Evolutionary conservation across 2,329 filamentous ascomycete genomes (phyloP), one percentile per base, ranked within the genome.

Genomic region (Coniochaeta sp.): DNA sequence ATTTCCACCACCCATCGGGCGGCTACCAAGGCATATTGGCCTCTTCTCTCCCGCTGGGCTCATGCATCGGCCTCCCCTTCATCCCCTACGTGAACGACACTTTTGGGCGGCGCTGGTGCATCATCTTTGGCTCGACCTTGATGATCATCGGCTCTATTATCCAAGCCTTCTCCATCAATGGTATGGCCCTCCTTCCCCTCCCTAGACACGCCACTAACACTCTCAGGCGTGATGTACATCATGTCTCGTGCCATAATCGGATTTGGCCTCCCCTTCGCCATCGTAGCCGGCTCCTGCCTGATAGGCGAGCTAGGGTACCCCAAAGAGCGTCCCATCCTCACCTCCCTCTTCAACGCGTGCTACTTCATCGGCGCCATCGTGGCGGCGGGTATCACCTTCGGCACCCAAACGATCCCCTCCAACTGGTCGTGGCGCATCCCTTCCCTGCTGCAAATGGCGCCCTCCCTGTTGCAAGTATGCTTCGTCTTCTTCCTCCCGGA

Each of bases 291-390:
- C 4, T 77, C 80, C 1, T 72, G 76, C 30, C 65, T 83, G 48
- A 78, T 84, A 26, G 80, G 79, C 64, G 81, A 84, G 60, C 67
- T 84, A 24, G 79, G 73, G 1, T 76, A 83, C 59, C 81, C 81
- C 51, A 83, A 81, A 60, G 79, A 83, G 63, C 77, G 81, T 55
- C 71, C 79, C 0, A 69, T 78, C n/a, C 58, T 83, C 50, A 82
- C 77, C 1, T 79, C 77, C 6, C 66, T 82, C 6, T 47, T 47
- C 45, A 47, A 47, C 45, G 45, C 27, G 12, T 30, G 45, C 1
- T 81, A 78, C 62, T 82, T 78, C 54, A 66, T 81, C 53, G 78
- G 79, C 27, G 66, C 71, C 30, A 79, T 81, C 42, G 57, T 69
- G 2, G 73, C 77, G 0, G 74, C 76, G 1, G 71, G 67, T 20